phyloP scores from a whole-genome alignment of 1,284 basidiomycete genomes.

The Sparassis latifolia region DNA sequence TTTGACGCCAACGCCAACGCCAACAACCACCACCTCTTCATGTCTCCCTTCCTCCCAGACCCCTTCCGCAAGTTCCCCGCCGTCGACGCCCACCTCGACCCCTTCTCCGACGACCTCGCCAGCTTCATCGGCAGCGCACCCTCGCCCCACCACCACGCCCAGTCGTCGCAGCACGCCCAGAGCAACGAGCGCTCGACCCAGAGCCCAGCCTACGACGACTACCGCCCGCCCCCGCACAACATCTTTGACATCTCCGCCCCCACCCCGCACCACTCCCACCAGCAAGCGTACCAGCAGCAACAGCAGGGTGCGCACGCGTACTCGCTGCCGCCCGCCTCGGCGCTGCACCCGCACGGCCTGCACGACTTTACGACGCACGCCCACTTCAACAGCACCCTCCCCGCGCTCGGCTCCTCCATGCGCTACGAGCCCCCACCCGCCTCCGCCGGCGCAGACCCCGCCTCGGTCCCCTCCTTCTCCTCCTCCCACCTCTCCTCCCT shows the following conservation, averaged over 20 bases:
- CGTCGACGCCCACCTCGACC: conserved; percentile 24
- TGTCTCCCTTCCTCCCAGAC: conserved; percentile 38
- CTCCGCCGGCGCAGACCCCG: conserved; percentile 18
- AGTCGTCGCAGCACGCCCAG: conserved; percentile 25
- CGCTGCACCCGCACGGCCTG: conserved; percentile 14
- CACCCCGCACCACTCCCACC: conserved; percentile 19
- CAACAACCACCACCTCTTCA: conserved; percentile 33
- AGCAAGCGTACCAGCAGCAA: conserved; percentile 14
- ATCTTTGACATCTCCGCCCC: conserved; percentile 65
- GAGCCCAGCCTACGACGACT: conserved; percentile 29
- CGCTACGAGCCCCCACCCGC: conserved; percentile 38
- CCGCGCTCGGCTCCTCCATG: conserved; percentile 53
- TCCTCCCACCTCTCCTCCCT: conserved; percentile 16
- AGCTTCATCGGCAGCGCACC: conserved; percentile 42
- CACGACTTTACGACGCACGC: conserved; percentile 26
- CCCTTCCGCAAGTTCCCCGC: conserved; percentile 44
- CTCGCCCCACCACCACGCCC: conserved; percentile 26
- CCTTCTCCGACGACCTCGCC: conserved; percentile 60
- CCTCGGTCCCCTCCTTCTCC: conserved; percentile 19
- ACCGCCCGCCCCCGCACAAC: conserved; percentile 47
- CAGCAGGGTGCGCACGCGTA: conserved; percentile 17
- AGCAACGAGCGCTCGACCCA: conserved; percentile 32
- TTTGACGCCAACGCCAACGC: conserved; percentile 24
- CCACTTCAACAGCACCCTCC: conserved; percentile 54
- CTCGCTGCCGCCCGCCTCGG: conserved; percentile 20